Conservation (phyloP, 2,329 filamentous ascomycete genomes). For the Fusarium musae region DNA sequence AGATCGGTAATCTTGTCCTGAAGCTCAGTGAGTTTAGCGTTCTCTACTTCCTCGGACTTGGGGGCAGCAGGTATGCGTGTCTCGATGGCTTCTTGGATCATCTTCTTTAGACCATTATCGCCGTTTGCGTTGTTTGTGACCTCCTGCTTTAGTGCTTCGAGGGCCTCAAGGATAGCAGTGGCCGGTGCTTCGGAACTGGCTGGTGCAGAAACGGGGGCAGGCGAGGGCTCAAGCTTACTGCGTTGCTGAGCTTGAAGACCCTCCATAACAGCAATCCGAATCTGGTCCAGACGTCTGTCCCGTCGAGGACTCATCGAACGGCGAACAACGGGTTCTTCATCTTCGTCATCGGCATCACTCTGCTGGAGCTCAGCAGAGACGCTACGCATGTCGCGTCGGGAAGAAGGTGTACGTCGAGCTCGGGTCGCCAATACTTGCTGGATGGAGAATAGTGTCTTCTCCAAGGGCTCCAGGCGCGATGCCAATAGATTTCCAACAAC, state of each 20-base stretch:
- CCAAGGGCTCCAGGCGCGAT: slow-evolving; percentile 80
- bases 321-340: slow-evolving; percentile 74
- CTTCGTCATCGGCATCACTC: slow-evolving; percentile 95
- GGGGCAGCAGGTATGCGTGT: slow-evolving; percentile 65
- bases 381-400: slow-evolving; percentile 70
- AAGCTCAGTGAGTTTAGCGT: slow-evolving; percentile 66
- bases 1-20: slow-evolving; percentile 69
- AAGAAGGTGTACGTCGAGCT: slow-evolving; percentile 65
- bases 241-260: slow-evolving; percentile 71
- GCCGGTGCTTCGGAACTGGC: slow-evolving; percentile 24
- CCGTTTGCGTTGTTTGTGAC: slow-evolving; percentile 39
- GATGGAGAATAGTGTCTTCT: slow-evolving; percentile 81
- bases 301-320: slow-evolving; percentile 81
- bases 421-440: slow-evolving; percentile 73
- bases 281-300: slow-evolving; percentile 85
- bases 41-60: slow-evolving; percentile 62
- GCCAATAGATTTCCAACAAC: slow-evolving; percentile 83
- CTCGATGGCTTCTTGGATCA: slow-evolving; percentile 72
- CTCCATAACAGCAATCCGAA: slow-evolving; percentile 78
- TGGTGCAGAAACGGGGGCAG: slow-evolving; percentile 30
- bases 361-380: slow-evolving; percentile 76
- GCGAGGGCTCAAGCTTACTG: slow-evolving; percentile 48
- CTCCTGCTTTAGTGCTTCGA: slow-evolving; percentile 71
- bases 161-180: slow-evolving; percentile 70
- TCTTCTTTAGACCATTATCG: slow-evolving; percentile 66